A percentile compares a stretch with the other conserved stretches of the same genome.
Conservation (phyloP, 768 basidiomycete species). For the Bullera alba region DNA sequence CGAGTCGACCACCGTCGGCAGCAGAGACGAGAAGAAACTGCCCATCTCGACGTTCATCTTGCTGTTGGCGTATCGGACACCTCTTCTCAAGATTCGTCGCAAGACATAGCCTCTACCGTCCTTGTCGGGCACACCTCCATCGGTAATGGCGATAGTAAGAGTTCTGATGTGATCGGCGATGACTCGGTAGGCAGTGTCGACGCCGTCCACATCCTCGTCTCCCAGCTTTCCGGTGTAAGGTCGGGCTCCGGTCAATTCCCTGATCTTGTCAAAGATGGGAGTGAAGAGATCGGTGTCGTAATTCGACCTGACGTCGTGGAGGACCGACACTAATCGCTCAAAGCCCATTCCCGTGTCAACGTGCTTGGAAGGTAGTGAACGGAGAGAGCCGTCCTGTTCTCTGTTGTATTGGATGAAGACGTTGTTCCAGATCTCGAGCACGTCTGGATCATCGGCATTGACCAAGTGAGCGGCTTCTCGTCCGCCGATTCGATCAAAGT, state of each 20-base stretch:
- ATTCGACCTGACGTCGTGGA: conserved; percentile 87
- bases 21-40: conserved; percentile 85
- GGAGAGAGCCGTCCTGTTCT: conserved; percentile 76
- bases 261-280: conserved; percentile 80
- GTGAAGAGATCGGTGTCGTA: conserved; percentile 96
- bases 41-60: conserved; percentile 89
- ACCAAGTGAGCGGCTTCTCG: conserved; percentile 87
- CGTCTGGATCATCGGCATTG: conserved; percentile 92
- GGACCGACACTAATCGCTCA: conserved; percentile 87
- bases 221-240: conserved; percentile 87
- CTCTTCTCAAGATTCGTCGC: conserved; percentile 81
- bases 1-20: conserved; percentile 80
- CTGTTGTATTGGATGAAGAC: conserved; percentile 99
- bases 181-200: conserved; percentile 95
- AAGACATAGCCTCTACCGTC: conserved; percentile 97
- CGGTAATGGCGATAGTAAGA: conserved; percentile 87
- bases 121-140: conserved; percentile 94
- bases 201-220: conserved; percentile 85
- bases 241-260: conserved; percentile 79
- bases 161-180: conserved; percentile 94
- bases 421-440: conserved; percentile 95
- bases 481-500: conserved; percentile 96
- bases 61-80: conserved; percentile 90
- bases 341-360: conserved; percentile 99
- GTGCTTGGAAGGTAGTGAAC: conserved; percentile 78